Evolutionary conservation across 1,284 basidiomycete genomes (phyloP).

Genomic region (Bjerkandera adusta): DNA sequence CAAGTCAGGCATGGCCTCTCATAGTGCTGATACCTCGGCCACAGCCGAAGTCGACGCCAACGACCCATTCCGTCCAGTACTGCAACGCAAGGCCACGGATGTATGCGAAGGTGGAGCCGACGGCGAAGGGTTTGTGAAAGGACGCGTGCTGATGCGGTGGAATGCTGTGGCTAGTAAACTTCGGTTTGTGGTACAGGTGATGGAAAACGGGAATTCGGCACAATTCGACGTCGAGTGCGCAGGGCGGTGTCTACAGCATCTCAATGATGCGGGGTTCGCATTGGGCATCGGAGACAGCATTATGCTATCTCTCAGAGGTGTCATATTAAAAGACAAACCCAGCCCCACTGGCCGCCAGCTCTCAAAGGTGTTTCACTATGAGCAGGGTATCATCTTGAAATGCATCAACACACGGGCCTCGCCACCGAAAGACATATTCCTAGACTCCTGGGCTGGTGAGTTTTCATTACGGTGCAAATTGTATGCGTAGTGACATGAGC

Average conservation of each 20-base stretch:
- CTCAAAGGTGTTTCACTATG: conserved; percentile 7
- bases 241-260: conserved; percentile 29
- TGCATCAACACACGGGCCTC: conserved; percentile 6
- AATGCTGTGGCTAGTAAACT: conserved; percentile 25
- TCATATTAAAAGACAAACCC: conserved; percentile 21
- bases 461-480: not conserved
- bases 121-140: conserved; percentile 36
- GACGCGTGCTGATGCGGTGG: conserved; percentile 44
- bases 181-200: conserved; percentile 27
- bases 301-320: conserved; percentile 43
- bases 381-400: conserved; percentile 8
- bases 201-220: conserved; percentile 18
- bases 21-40: too few relatives aligned
- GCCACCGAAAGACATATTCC: not conserved
- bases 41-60: too few relatives aligned
- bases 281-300: conserved; percentile 38
- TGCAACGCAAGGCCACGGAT: conserved; percentile 16
- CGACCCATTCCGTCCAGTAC: conserved; percentile 5
- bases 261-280: conserved; percentile 26
- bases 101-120: conserved; percentile 17
- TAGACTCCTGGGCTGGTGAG: conserved; percentile 11
- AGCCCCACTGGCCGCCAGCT: conserved; percentile 3
- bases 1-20: too few relatives aligned
- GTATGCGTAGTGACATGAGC: not conserved
- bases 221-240: conserved; percentile 39